Evolutionary conservation across 2,329 filamentous ascomycete genomes (phyloP).

Genomic region (Colletotrichum echinochloae): DNA sequence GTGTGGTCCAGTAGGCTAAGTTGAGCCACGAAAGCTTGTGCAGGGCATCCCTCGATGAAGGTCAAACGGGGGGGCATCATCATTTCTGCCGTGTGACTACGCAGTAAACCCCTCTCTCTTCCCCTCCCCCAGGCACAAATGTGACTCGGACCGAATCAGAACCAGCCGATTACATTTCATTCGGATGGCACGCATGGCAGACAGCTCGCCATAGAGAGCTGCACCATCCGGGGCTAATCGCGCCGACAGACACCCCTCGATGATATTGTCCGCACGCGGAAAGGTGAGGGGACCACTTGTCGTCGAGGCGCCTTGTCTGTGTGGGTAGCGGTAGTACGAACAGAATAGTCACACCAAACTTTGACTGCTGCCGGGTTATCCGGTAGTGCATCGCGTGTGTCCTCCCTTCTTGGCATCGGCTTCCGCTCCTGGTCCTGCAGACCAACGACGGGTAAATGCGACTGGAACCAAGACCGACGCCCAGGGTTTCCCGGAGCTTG

Average conservation of each 20-base stretch:
- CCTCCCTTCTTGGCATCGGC: constrained; percentile 38
- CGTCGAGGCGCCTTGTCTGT: constrained; percentile 3
- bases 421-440: constrained; percentile 26
- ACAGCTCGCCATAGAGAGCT: neutral
- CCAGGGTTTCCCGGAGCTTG: constrained; percentile 2
- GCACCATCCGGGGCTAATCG: neutral
- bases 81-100: neutral
- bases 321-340: neutral
- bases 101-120: no score
- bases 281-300: neutral
- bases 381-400: constrained; percentile 28
- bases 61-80: neutral
- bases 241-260: neutral
- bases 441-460: constrained; percentile 10
- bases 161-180: neutral
- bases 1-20: neutral
- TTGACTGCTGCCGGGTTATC: constrained; percentile 33
- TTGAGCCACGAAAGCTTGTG: neutral
- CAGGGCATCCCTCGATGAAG: neutral
- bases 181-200: neutral
- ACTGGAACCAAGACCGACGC: constrained; percentile 2
- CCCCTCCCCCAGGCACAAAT: neutral
- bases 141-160: neutral
- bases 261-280: neutral
- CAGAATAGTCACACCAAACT: neutral